Evolutionary conservation across 1,284 basidiomycete genomes (phyloP), one percentile per base, ranked within the genome.

Genomic region (Austroboletus niveus): DNA sequence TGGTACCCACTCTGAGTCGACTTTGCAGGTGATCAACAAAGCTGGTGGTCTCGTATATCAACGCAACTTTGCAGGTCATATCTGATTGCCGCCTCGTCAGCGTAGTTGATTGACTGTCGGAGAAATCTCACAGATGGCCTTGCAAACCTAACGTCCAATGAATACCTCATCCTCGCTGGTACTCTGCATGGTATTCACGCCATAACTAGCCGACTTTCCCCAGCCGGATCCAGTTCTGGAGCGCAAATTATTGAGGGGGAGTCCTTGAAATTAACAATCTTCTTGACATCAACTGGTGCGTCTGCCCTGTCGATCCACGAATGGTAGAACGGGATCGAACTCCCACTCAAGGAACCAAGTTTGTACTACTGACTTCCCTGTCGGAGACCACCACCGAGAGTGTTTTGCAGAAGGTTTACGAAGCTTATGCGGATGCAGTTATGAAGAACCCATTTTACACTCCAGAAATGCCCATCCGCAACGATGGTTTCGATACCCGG

Each of bases 361-460:
- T 99, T 59, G 93, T 99, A 4, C 75, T 99, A 2, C 74, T 98
- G 42, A 92, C 91, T 2, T 89, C 91, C 1, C 73, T 91, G 14
- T 77, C 85, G 42, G 89, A 96, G 66, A 72, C 80, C 49, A 79
- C 82, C 27, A 83, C 88, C 32, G 92, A 95, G 51, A 70, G 81
- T 3, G 73, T 87, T 10, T 71, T 94, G 45, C 86, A 89, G 63
- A 89, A 84, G 65, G 85, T 93, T 48, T 97, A 97, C 71, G 92
- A 96, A 69, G 82, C 82, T 14, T 98, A 95, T 73, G 80, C 93
- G 2, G 95, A 98, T 65, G 86, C 90, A 5, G 94, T 97, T 49
- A 97, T 98, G 94, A 98, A 99, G 78, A 98, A 98, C 66, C 97
- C 97, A 1, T 99, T 99, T 73, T 94, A 99, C 69, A 97, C 94